Evolutionary conservation across 192 early-diverging fungal species (phyloP), one percentile per base, ranked within the genome.

Genomic region (Haplosporangium gracile): DNA sequence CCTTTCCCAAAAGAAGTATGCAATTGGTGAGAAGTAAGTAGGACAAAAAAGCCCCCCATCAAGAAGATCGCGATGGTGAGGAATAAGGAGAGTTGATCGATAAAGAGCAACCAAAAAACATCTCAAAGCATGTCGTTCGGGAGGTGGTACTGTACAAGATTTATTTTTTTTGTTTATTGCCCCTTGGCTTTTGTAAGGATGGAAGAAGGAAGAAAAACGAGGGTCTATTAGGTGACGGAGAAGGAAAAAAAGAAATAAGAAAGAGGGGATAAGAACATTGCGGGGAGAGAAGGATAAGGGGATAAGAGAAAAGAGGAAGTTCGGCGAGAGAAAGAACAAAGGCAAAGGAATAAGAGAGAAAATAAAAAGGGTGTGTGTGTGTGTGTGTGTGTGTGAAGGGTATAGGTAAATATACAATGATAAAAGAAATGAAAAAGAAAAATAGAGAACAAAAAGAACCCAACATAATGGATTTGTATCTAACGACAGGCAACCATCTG

Each of bases 401-500:
- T 65, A 65, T 40, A 29, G 15, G 20, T 20, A 40, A 22, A 26
- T 40, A 40, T 40, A 39, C 36, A 70, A 40, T 70, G 68, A 36
- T 20, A 7, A 26, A 10, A 60, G 10, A n/a, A n/a, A n/a, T 6
- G 24, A 26, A 29, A 32, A 13, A 13, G 9, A 13, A 65, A 32
- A 29, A 65, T 13, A 65, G 15, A 65, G 24, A 22, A 57, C 20
- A 65, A 65, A 4, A 32, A 4, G 29, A 29, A 2, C 6, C 13
- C 24, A 45, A 72, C 0, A 29, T 0, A 45, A 29, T 24, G 22
- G 24, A 43, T 1, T 26, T 11, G n/a, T 2, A 20, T 32, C 68
- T 68, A 85, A 29, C 83, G 78, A 26, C 78, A 85, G 36, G 78
- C 78, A 45, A 80, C 74, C 20, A 72, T 57, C 29, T 85, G 83